A percentile compares a stretch with the other conserved stretches of the same genome.
Evolutionary conservation across 371 early-diverging fungal species (phyloP).

Genomic region (Apophysomyces ossiformis): DNA sequence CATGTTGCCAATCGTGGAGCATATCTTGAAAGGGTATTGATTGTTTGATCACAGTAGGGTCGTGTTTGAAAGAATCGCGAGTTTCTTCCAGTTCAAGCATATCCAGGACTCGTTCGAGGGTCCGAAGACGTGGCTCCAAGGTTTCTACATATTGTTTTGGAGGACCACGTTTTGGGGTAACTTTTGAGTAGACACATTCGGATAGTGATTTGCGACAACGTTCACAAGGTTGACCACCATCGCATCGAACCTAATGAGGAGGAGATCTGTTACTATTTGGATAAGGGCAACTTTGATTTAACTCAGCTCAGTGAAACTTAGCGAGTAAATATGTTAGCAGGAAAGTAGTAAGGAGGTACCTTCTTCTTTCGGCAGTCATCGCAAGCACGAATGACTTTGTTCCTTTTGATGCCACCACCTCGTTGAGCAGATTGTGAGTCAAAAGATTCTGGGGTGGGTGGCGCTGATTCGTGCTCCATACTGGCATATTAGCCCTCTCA

Average conservation of each 20-base stretch:
- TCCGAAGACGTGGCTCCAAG: slow-evolving; percentile 44
- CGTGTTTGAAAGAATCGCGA: neutral
- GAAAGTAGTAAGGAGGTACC: slow-evolving; percentile 24
- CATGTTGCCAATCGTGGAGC: slow-evolving; percentile 3
- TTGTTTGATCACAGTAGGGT: neutral
- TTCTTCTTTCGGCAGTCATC: slow-evolving; percentile 56
- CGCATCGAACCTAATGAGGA: slow-evolving; percentile 45
- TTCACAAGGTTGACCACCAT: slow-evolving; percentile 53
- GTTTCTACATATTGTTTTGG: slow-evolving; percentile 52
- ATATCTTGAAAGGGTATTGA: neutral
- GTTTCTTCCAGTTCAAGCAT: slow-evolving; percentile 13
- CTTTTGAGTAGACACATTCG: slow-evolving; percentile 50
- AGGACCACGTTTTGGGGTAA: slow-evolving; percentile 44
- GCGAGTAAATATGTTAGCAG: slow-evolving; percentile 14
- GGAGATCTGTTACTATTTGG: neutral
- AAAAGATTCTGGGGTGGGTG: slow-evolving; percentile 10
- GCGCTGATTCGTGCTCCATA: slow-evolving; percentile 11
- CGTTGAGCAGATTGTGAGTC: slow-evolving; percentile 8
- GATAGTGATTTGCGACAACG: slow-evolving; percentile 43
- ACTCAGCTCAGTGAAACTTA: slow-evolving; percentile 45
- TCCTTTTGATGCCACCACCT: slow-evolving; percentile 37
- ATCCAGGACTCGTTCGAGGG: slow-evolving; percentile 39
- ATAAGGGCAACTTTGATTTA: neutral
- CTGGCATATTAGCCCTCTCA: slow-evolving; percentile 7
- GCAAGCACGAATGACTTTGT: slow-evolving; percentile 55